phyloP scores from a whole-genome alignment of 176 grass and related monocot species.

The Pharus latifolius region DNA sequence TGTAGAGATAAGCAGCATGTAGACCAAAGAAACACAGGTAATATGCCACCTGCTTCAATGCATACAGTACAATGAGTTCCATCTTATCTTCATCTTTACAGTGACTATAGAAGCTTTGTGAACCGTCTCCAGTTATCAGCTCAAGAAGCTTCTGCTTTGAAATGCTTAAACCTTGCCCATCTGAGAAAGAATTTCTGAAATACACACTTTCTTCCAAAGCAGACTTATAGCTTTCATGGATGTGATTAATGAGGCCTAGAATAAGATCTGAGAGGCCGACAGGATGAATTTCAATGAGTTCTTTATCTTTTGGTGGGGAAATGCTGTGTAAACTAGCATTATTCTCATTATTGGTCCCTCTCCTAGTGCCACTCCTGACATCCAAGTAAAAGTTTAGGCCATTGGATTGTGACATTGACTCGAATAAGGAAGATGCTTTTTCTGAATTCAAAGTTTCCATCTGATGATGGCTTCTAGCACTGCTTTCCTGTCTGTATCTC shows the following conservation, averaged over 20 bases:
- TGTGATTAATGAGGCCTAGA: slow-evolving; percentile 31
- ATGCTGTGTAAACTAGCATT: not conserved
- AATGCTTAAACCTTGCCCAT: slow-evolving; percentile 35
- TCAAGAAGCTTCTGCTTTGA: slow-evolving; percentile 58
- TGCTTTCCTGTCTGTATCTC: slow-evolving; percentile 19
- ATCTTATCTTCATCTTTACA: slow-evolving; percentile 28
- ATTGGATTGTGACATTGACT: slow-evolving; percentile 41
- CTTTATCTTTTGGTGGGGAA: slow-evolving; percentile 30
- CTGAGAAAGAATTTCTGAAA: slow-evolving; percentile 21
- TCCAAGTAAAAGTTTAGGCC: slow-evolving; percentile 69
- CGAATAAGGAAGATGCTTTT: slow-evolving; percentile 41
- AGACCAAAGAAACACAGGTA: slow-evolving; percentile 74
- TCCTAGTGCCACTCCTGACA: slow-evolving; percentile 35
- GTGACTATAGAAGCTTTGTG: slow-evolving; percentile 7
- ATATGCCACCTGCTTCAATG: slow-evolving; percentile 59
- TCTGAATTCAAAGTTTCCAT: slow-evolving; percentile 18
- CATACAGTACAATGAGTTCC: slow-evolving; percentile 50
- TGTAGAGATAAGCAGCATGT: slow-evolving; percentile 55
- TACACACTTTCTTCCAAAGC: slow-evolving; percentile 41
- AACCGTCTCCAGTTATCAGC: slow-evolving; percentile 39
- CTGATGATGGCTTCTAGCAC: slow-evolving; percentile 10
- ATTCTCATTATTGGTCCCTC: slow-evolving; percentile 8
- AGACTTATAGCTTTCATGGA: slow-evolving; percentile 35
- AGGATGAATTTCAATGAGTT: slow-evolving; percentile 43
- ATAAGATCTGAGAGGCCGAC: slow-evolving; percentile 48